Evolutionary conservation across 1,284 basidiomycete genomes (phyloP), one percentile per base, ranked within the genome.

Genomic region (Exobasidium cylindrosporum): DNA sequence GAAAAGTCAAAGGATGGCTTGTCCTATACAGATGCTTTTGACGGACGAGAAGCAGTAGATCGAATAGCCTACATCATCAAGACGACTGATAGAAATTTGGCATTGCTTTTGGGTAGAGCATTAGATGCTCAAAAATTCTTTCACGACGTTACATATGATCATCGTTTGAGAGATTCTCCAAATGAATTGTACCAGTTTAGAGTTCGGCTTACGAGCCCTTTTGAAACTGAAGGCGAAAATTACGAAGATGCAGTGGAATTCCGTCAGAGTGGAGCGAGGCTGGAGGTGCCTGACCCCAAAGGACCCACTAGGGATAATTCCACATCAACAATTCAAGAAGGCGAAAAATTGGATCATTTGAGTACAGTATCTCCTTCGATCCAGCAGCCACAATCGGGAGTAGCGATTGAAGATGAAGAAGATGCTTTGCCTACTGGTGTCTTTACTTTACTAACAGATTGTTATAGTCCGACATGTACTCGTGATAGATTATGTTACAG

Each of bases 91-190:
- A 86, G 96, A 21, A 97, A 97, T 80, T 85, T 99, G 24, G 96
- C 96, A 3, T 82, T 98, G 50, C 84, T 99, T 1, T 85, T 98
- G 10, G 96, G 96, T 13, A 86, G 96, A 54, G 93, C 95, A 4
- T 84, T 99, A 60, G 96, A 98, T 78, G 90, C 93, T 13, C 96
- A 98, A 82, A 98, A 97, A 83, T 97, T 95, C 83, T 98, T 98
- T 81, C 96, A 99, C 80, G 96, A 97, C 76, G 96, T 98, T 68
- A 97, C 95, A 5, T 99, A 98, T 79, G 94, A 97, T 77, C 96
- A 98, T 81, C 88, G 95, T 13, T 80, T 99, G 66, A 85, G 96
- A 55, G 96, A 98, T 81, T 92, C 88, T 70, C 83, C 88, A 1
- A 85, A 86, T 66, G 96, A 98, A 81, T 83, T 99, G 30, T 99